These are phyloP conservation scores for Pezicula rhizophila DNA, from an alignment of 2,329 filamentous ascomycete genomes.

Conservation along the genomic window DNA sequence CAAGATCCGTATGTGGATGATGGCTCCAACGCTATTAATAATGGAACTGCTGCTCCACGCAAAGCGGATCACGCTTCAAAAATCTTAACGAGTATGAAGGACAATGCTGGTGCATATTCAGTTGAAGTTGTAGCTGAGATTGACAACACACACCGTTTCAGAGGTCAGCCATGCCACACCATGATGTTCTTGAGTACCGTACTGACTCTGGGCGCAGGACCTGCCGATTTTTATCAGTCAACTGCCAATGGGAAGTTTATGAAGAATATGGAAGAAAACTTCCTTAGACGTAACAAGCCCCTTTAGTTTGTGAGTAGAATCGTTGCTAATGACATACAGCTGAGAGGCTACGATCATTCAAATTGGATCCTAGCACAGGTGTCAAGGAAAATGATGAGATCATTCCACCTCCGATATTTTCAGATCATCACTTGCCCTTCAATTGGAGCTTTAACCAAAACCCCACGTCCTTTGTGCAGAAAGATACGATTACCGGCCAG, in stretches of 20 bases:
- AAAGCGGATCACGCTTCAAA: constrained; percentile 47
- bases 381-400: constrained; percentile 58
- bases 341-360: constrained; percentile 57
- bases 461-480: constrained; percentile 48
- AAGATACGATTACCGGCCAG: constrained; percentile 24
- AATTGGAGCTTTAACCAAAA: constrained; percentile 83
- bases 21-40: neutral
- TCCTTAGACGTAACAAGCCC: constrained; percentile 58
- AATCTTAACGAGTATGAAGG: constrained; percentile 58
- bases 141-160: constrained; percentile 78
- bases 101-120: constrained; percentile 62
- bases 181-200: neutral
- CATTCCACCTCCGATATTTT: constrained; percentile 74
- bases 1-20: constrained; percentile 53
- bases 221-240: constrained; percentile 84
- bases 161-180: constrained; percentile 40
- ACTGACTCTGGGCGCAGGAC: constrained; percentile 32
- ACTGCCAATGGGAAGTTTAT: constrained; percentile 64
- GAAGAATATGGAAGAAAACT: constrained; percentile 61
- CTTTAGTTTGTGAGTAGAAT: neutral
- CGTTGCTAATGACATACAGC: constrained; percentile 32
- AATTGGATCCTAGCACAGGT: constrained; percentile 57
- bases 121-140: constrained; percentile 68
- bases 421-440: constrained; percentile 68
- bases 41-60: neutral